A percentile compares a stretch with the other conserved stretches of the same genome.
Evolutionary conservation across 2,329 filamentous ascomycete species (phyloP).

Genomic region (Alternaria conjuncta): DNA sequence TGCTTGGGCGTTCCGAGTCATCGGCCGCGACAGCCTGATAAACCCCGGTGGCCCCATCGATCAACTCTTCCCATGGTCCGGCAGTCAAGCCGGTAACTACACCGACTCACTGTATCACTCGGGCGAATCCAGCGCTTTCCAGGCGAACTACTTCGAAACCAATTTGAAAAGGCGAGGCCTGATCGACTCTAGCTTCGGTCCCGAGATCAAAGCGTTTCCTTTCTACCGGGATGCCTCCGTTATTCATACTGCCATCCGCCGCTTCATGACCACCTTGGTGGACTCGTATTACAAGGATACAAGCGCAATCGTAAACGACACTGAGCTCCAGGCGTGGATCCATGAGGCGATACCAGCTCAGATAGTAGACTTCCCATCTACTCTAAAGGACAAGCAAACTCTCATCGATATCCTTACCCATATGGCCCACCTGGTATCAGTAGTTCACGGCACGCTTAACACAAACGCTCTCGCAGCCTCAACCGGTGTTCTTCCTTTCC

Average conservation of each 20-base stretch:
- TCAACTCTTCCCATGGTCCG: not conserved
- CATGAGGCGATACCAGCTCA: not conserved
- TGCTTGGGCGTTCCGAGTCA: conserved; percentile 3
- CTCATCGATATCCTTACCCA: conserved; percentile 4
- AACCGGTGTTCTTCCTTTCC: conserved; percentile 3
- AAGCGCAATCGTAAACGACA: not conserved
- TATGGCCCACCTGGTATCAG: conserved; percentile 3
- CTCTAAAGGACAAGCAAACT: not conserved
- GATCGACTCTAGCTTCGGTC: conserved; percentile 3
- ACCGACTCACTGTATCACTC: conserved; percentile 4
- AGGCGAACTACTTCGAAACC: conserved; percentile 1
- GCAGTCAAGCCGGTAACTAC: conserved; percentile 1
- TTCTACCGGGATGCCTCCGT: not conserved
- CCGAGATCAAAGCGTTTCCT: conserved; percentile 2
- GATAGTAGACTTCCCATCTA: not conserved
- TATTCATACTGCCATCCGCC: not conserved
- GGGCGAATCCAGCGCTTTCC: not conserved
- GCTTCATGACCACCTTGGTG: not conserved
- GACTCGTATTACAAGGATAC: not conserved
- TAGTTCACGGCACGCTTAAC: conserved; percentile 5
- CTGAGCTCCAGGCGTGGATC: conserved; percentile 2
- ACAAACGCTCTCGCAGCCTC: not conserved
- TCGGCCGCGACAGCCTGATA: not conserved
- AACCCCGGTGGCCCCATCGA: conserved; percentile 4
- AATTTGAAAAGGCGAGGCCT: conserved; percentile 1